A percentile compares a stretch with the other conserved stretches of the same genome.
Evolutionary conservation across 2,329 filamentous ascomycete genomes (phyloP).

Genomic region (Xylaria multiplex): DNA sequence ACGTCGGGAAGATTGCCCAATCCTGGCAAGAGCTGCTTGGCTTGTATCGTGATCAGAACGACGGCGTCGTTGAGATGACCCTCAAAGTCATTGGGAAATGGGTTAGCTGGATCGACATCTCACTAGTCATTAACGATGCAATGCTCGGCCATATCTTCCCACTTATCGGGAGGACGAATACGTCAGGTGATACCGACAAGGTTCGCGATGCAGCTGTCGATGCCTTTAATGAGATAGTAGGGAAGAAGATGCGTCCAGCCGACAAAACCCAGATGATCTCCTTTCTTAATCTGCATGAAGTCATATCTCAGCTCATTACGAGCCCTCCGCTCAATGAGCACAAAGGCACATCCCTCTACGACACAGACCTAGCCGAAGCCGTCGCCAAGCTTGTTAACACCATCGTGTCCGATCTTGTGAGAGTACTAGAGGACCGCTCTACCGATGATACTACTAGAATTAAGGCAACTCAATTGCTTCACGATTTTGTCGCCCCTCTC

Average conservation of each 20-base stretch:
- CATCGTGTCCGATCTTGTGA: constrained; percentile 85
- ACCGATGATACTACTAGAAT: constrained; percentile 71
- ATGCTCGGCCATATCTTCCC: constrained; percentile 88
- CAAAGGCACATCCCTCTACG: constrained; percentile 85
- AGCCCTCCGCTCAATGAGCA: constrained; percentile 83
- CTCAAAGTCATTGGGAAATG: constrained; percentile 93
- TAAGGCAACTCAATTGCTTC: constrained; percentile 83
- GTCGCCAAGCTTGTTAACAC: constrained; percentile 97
- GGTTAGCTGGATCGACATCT: constrained; percentile 99
- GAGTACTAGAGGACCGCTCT: constrained; percentile 76
- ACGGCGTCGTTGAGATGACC: constrained; percentile 83
- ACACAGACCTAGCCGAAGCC: constrained; percentile 93
- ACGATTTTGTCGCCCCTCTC: constrained; percentile 84
- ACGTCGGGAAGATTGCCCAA: constrained; percentile 86
- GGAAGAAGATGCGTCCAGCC: constrained; percentile 94
- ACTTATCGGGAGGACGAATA: constrained; percentile 79
- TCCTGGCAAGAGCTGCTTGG: constrained; percentile 93
- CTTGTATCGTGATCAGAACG: constrained; percentile 76
- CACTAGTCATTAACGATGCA: constrained; percentile 86
- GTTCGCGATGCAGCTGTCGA: constrained; percentile 92
- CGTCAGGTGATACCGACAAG: constrained; percentile 73
- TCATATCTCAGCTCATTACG: constrained; percentile 85
- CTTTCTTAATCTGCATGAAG: constrained; percentile 86
- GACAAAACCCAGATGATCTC: constrained; percentile 96
- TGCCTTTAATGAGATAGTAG: constrained; percentile 93